Conservation (phyloP, 441 rosid genomes). For the Brassica balearica region DNA sequence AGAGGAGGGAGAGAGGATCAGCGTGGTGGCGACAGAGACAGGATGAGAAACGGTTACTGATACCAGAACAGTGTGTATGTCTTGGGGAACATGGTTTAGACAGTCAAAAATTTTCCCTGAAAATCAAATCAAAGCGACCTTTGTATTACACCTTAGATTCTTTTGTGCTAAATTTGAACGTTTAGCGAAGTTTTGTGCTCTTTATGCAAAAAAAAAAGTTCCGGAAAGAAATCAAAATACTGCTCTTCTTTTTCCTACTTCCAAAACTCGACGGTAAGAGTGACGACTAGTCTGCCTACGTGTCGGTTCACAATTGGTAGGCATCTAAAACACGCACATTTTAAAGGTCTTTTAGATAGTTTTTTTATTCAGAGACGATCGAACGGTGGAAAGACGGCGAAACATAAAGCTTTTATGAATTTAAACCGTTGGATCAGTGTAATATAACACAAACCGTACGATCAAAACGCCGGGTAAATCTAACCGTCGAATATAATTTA, state of each 20-base stretch:
- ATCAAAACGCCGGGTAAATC: conserved; percentile 51
- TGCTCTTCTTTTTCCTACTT: not conserved
- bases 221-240: not conserved
- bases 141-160: conserved; percentile 27
- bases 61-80: conserved; percentile 28
- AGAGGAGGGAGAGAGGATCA: conserved; percentile 66
- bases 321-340: not conserved
- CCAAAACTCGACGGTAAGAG: not conserved
- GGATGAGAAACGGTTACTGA: conserved; percentile 64
- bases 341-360: conserved; percentile 23
- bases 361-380: conserved; percentile 5
- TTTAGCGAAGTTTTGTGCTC: conserved; percentile 8
- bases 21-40: conserved; percentile 53
- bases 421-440: conserved; percentile 51
- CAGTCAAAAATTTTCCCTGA: conserved; percentile 17
- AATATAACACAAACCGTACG: conserved; percentile 43
- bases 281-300: conserved; percentile 22
- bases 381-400: conserved; percentile 40
- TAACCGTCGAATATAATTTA: conserved; percentile 59
- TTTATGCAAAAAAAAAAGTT: conserved; percentile 15
- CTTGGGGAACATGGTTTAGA: conserved; percentile 27
- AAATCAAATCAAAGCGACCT: conserved; percentile 14
- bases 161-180: conserved; percentile 34
- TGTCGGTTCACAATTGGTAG: conserved; percentile 3
- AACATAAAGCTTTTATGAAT: conserved; percentile 56